Base-by-base conservation (phyloP, 2,329 filamentous ascomycete species). In the Emmonsiellopsis sp. region DNA sequence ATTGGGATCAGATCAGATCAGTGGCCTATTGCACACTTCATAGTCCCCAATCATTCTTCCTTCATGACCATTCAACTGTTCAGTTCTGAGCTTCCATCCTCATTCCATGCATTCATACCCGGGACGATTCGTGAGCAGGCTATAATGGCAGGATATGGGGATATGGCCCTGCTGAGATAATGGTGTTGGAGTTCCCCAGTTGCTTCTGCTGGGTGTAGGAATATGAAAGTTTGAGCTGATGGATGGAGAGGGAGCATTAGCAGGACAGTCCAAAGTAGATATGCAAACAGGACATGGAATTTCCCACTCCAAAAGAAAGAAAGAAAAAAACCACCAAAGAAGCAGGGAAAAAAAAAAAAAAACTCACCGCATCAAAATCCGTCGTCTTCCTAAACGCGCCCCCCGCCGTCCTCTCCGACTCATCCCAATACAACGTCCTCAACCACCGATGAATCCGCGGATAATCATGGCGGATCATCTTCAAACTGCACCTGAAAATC, bases 401-500 rank as follows among this genome's bases (percentile, higher is more conserved):
- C 5, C 69, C 67, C 43, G 67, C 68, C 5, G 72, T 74, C 53
- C 62, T 61, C 40, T 70, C 67, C 1, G 66, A 69, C 37, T 71
- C 68, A 58, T 77, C 72, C 65, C 72, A 77, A 55, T 77, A 77
- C 31, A 77, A 57, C 27, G 65, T 67, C 53, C 73, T 63, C 56
- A 75, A 62, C 75, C 75, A 77, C 33, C 66, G 65, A 55, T 76
- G 68, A 32, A 78, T 64, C 1, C 63, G 61, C 39, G 74, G 74
- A 57, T 82, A 85, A 60, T 84, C 80, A 58, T 83, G 74, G 2
- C 82, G 71, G 54, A 86, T 81, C 61, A 79, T 82, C 60, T 77
- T 81, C 14, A 84, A 61, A 56, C 85, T 86, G 60, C 82, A 85
- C 71, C 87, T 87, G 77, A 92, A 92, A 71, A 91, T 85, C 67